Conservation (phyloP, 2,329 filamentous ascomycete species). For the Colletotrichum viniferum region DNA sequence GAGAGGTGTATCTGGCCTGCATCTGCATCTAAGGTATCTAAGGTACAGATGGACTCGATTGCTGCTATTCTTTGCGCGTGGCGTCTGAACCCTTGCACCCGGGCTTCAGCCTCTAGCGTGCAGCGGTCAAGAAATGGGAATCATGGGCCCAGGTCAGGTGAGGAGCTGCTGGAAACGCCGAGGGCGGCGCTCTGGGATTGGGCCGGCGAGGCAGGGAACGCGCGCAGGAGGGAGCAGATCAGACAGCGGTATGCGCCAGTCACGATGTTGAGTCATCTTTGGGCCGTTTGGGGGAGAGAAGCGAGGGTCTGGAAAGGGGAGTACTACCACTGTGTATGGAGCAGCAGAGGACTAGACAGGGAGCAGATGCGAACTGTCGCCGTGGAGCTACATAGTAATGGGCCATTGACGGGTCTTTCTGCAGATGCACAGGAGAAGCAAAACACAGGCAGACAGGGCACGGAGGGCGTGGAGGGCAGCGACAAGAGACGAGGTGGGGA, state of each 20-base stretch:
- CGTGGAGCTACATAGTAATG: not conserved
- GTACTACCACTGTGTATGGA: not conserved
- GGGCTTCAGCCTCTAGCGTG: slow-evolving; percentile 19
- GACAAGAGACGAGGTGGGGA: not conserved
- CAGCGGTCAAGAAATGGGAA: slow-evolving; percentile 26
- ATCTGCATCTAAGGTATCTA: slow-evolving; percentile 1
- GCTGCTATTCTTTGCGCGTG: slow-evolving; percentile 24
- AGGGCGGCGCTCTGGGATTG: slow-evolving; percentile 25
- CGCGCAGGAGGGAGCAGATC: slow-evolving; percentile 26
- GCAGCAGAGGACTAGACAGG: not conserved
- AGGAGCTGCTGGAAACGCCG: slow-evolving; percentile 24
- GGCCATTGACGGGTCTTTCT: not conserved
- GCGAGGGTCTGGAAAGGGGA: not conserved
- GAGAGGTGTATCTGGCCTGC: not conserved
- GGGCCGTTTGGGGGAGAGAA: not conserved
- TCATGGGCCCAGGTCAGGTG: slow-evolving; percentile 32
- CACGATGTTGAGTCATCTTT: slow-evolving; percentile 25
- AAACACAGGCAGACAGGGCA: not conserved
- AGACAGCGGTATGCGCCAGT: slow-evolving; percentile 20
- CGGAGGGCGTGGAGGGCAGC: not conserved
- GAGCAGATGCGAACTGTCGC: slow-evolving; percentile 5
- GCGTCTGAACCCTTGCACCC: slow-evolving; percentile 11
- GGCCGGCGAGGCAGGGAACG: slow-evolving; percentile 20
- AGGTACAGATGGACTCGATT: not conserved
- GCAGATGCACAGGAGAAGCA: slow-evolving; percentile 5